Percentiles rank a stretch among this genome's conserved stretches.
Conservation (phyloP, 2,329 filamentous ascomycete species). For the Leptographium flavum region DNA sequence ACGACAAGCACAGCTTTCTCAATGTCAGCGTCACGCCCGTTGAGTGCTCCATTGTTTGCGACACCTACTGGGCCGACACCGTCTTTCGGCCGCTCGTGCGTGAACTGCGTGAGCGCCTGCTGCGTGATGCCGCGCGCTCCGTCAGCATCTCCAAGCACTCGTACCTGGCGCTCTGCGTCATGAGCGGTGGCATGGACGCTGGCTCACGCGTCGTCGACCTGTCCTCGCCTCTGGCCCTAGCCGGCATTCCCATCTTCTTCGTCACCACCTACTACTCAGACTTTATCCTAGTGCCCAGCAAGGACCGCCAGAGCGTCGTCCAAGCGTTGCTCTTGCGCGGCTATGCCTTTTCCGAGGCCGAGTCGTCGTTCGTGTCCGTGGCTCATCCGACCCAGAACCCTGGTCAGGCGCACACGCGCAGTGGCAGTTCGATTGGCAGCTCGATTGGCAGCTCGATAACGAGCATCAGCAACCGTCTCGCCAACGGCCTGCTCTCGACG, state of each 20-base stretch:
- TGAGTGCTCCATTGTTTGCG: conserved; percentile 86
- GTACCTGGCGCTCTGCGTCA: conserved; percentile 80
- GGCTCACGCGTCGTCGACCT: conserved; percentile 84
- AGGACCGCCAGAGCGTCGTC: conserved; percentile 59
- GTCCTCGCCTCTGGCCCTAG: conserved; percentile 78
- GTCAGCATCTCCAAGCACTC: conserved; percentile 70
- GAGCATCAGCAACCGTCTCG: conserved; percentile 7
- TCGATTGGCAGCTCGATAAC: conserved; percentile 42
- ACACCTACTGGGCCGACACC: conserved; percentile 55
- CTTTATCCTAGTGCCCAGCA: conserved; percentile 80
- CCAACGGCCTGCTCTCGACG: conserved; percentile 26
- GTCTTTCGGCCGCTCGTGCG: conserved; percentile 63
- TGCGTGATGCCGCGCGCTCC: conserved; percentile 32
- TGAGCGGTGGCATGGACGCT: conserved; percentile 79
- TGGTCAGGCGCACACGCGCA: not conserved
- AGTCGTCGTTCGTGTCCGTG: conserved; percentile 51
- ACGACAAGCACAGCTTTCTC: conserved; percentile 62
- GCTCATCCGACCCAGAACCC: conserved; percentile 9
- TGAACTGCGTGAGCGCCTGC: conserved; percentile 38
- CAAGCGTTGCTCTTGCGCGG: conserved; percentile 63
- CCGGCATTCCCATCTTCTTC: conserved; percentile 94
- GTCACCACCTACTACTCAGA: conserved; percentile 97
- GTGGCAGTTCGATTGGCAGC: conserved; percentile 10
- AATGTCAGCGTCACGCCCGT: conserved; percentile 88
- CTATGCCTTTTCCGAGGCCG: conserved; percentile 65